Evolutionary conservation across 495 filamentous ascomycete species (phyloP).

Genomic region (Xanthoparmelia taractica): DNA sequence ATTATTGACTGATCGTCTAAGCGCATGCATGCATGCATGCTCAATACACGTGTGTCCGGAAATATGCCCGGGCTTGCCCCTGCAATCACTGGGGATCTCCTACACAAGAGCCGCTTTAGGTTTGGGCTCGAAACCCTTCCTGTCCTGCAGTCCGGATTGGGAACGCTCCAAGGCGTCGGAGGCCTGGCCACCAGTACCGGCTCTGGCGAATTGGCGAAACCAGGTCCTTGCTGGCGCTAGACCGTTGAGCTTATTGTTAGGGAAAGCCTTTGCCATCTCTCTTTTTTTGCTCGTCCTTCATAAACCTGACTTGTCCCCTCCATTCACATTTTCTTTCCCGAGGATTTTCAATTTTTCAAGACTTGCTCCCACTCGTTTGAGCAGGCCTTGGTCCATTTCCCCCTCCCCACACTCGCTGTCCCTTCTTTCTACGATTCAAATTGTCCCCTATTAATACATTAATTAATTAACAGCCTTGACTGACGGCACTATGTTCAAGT

Average conservation of each 20-base stretch:
- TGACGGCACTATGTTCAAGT: constrained; percentile 14
- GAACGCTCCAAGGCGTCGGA: background rate
- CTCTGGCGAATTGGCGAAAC: background rate
- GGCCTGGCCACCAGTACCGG: background rate
- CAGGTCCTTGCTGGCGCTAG: background rate
- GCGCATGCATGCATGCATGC: background rate
- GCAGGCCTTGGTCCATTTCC: background rate
- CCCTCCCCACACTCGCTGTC: constrained; percentile 1
- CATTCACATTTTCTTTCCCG: background rate
- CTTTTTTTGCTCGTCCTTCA: background rate
- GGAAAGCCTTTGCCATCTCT: background rate
- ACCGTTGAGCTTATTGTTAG: background rate
- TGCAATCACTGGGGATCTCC: background rate
- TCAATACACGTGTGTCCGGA: background rate
- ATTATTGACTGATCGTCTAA: background rate
- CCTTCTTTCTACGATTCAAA: background rate
- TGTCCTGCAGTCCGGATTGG: background rate
- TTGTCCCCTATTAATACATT: background rate
- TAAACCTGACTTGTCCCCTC: background rate
- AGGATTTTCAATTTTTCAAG: background rate
- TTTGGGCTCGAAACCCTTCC: background rate
- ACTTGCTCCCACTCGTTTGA: constrained; percentile 7
- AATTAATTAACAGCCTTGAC: background rate
- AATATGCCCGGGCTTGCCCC: background rate
- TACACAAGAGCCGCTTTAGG: background rate